A percentile compares a stretch with the other conserved stretches of the same genome.
These are phyloP conservation scores for Populus hybrid DNA, from an alignment of 441 rosid species.

Conservation along the genomic window DNA sequence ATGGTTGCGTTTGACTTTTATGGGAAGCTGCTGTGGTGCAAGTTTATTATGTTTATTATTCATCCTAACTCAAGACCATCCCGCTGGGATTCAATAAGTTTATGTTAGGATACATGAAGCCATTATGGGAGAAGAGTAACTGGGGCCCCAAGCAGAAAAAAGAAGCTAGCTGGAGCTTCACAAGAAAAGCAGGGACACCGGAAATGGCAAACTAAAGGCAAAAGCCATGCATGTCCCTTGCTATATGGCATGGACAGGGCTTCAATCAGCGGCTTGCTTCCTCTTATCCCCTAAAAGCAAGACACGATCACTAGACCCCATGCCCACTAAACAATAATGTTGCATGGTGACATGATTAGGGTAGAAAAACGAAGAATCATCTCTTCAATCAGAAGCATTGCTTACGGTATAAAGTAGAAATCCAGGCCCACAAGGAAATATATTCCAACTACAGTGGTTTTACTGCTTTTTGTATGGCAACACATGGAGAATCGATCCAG, in stretches of 20 bases:
- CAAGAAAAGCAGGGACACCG: neutral
- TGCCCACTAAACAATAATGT: neutral
- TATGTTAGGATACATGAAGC: neutral
- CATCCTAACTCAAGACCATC: neutral
- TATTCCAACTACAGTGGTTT: neutral
- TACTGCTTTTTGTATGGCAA: neutral
- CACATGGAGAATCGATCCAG: neutral
- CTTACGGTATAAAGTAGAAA: neutral
- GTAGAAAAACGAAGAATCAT: neutral
- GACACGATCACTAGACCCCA: constrained; percentile 19
- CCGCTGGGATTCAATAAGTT: neutral
- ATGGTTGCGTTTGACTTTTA: no score
- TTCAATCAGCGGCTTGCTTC: constrained; percentile 14
- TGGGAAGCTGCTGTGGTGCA: no score
- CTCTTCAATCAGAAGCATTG: constrained; percentile 17
- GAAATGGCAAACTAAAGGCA: constrained; percentile 9
- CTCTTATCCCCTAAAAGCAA: constrained; percentile 22
- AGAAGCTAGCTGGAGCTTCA: neutral
- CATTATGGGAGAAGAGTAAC: neutral
- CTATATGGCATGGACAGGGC: neutral
- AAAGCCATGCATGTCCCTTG: constrained; percentile 13
- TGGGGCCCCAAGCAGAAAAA: neutral
- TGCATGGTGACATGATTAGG: neutral
- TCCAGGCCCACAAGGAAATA: neutral
- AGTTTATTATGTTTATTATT: no score